These are phyloP conservation scores for Rhexocercosporidium sp. DNA, from an alignment of 2,329 filamentous ascomycete genomes.

Conservation along the genomic window DNA sequence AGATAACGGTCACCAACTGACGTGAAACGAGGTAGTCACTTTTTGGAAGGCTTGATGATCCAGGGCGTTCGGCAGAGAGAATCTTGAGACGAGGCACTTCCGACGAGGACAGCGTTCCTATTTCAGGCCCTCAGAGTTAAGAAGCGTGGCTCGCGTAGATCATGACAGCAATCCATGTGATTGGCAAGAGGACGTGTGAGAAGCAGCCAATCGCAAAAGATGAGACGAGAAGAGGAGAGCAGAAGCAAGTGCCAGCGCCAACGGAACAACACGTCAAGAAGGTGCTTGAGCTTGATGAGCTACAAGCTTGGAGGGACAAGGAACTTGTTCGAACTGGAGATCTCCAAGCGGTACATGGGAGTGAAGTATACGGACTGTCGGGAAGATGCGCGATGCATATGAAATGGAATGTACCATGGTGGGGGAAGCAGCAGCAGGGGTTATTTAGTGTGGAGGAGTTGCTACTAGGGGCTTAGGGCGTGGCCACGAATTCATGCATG, in stretches of 20 bases:
- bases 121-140: constrained; percentile 47
- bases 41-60: constrained; percentile 30
- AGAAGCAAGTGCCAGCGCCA: constrained; percentile 34
- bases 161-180: constrained; percentile 50
- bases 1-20: constrained; percentile 29
- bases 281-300: constrained; percentile 35
- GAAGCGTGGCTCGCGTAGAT: constrained; percentile 50
- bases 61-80: constrained; percentile 33
- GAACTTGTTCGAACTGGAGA: constrained; percentile 42
- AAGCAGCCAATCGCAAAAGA: constrained; percentile 50
- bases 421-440: constrained; percentile 37
- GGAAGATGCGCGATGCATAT: constrained; percentile 44
- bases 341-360: constrained; percentile 40
- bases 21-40: constrained; percentile 37
- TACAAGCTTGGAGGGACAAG: constrained; percentile 31
- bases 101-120: constrained; percentile 41
- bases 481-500: constrained; percentile 46
- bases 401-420: constrained; percentile 40
- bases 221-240: constrained; percentile 37
- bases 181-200: constrained; percentile 46
- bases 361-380: constrained; percentile 39
- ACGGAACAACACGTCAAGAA: constrained; percentile 41
- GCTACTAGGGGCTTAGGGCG: constrained; percentile 29
- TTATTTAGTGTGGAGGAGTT: constrained; percentile 37
- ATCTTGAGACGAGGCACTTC: constrained; percentile 41